A percentile compares a stretch with the other conserved stretches of the same genome.
These are phyloP conservation scores for Backusella tuberculispora DNA, from an alignment of 192 early-diverging fungal genomes.

Conservation along the genomic window DNA sequence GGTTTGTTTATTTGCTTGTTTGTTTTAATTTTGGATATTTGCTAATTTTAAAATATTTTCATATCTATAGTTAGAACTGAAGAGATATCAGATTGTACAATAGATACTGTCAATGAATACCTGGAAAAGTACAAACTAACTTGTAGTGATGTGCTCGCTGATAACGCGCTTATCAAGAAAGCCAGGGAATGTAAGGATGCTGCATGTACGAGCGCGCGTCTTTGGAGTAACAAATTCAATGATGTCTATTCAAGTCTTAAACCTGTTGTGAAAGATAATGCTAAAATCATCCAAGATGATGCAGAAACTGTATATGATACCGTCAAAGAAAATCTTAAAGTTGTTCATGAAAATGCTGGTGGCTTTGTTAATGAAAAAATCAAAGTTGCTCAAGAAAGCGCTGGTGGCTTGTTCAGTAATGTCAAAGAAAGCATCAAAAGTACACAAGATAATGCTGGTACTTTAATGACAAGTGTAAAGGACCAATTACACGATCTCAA, in stretches of 20 bases:
- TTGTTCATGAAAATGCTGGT: background rate
- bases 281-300: background rate
- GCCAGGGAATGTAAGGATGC: conserved; percentile 14
- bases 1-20: background rate
- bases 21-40: background rate
- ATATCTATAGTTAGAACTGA: background rate
- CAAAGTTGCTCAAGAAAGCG: background rate
- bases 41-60: background rate
- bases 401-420: background rate
- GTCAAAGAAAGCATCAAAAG: background rate
- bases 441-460: background rate
- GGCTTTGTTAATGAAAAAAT: background rate
- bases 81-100: conserved; percentile 8
- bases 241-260: background rate
- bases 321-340: background rate
- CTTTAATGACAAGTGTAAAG: background rate
- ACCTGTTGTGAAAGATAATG: background rate
- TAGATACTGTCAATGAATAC: background rate
- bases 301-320: background rate
- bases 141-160: background rate
- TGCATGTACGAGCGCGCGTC: background rate
- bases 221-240: conserved; percentile 7
- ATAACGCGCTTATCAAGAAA: background rate
- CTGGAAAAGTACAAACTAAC: background rate
- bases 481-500: conserved; percentile 1